These are phyloP conservation scores for Phialophora chinensis DNA, from an alignment of 2,329 filamentous ascomycete genomes.

Conservation along the genomic window DNA sequence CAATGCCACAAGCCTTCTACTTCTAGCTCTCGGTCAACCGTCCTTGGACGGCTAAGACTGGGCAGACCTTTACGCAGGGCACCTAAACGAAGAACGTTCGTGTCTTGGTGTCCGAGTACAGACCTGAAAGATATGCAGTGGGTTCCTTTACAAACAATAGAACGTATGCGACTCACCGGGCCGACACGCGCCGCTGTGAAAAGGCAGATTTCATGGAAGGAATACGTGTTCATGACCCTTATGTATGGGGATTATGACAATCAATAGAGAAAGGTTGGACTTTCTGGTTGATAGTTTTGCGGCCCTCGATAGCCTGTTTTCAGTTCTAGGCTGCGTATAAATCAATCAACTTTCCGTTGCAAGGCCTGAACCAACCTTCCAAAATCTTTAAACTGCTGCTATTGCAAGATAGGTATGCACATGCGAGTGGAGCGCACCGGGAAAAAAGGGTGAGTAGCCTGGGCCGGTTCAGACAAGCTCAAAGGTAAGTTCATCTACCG, in stretches of 20 bases:
- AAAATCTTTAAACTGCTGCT: not conserved
- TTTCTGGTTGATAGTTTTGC: not conserved
- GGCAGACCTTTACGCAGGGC: conserved; percentile 5
- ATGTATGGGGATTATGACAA: not conserved
- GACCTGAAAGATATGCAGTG: not conserved
- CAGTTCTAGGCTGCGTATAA: not conserved
- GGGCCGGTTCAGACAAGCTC: not conserved
- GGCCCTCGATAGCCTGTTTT: not conserved
- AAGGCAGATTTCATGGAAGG: not conserved
- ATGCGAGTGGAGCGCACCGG: not conserved
- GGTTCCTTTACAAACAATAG: not conserved
- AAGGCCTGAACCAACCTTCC: not conserved
- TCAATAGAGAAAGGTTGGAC: not conserved
- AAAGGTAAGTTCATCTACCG: not conserved
- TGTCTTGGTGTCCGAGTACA: not conserved
- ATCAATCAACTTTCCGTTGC: not conserved
- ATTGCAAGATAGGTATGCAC: not conserved
- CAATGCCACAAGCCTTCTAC: conserved; percentile 1
- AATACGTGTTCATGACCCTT: not conserved
- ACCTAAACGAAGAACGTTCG: conserved; percentile 1
- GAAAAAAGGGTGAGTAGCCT: not conserved
- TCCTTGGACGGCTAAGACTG: not conserved
- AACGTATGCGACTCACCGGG: not conserved
- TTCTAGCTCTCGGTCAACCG: not conserved
- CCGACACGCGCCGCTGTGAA: not conserved